Conservation (phyloP, 805 yeast genomes). For the Myxozyma sirexii region DNA sequence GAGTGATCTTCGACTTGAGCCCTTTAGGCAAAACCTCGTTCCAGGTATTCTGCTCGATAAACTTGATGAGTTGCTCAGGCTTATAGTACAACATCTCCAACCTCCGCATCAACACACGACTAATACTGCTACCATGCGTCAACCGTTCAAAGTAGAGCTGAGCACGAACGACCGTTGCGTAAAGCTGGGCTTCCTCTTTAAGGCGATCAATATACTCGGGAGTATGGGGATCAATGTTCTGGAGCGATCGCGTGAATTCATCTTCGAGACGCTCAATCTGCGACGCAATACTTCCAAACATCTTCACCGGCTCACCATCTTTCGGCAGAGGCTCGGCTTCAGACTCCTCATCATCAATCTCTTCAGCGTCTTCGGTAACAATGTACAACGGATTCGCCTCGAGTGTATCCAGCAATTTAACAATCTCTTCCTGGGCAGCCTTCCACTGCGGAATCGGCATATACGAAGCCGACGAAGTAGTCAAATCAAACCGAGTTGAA, state of each 20-base stretch:
- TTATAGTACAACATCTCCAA: constrained; percentile 93
- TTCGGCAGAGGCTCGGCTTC: constrained; percentile 45
- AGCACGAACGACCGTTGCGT: constrained; percentile 74
- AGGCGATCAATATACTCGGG: constrained; percentile 89
- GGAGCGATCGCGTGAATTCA: constrained; percentile 85
- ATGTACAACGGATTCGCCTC: constrained; percentile 66
- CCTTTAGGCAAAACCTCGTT: constrained; percentile 49
- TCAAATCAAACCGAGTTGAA: constrained; percentile 84
- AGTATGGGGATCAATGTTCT: constrained; percentile 91
- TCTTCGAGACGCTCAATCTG: constrained; percentile 92
- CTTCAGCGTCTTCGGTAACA: constrained; percentile 83
- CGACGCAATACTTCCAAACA: constrained; percentile 83
- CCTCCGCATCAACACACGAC: constrained; percentile 77
- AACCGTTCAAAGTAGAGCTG: constrained; percentile 81
- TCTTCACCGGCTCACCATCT: constrained; percentile 55
- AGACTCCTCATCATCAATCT: constrained; percentile 66
- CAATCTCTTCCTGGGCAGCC: constrained; percentile 54
- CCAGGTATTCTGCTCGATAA: constrained; percentile 81
- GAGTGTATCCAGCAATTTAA: constrained; percentile 63
- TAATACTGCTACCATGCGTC: constrained; percentile 47
- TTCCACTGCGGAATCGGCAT: constrained; percentile 86
- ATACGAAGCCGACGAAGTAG: constrained; percentile 58
- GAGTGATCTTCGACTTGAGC: constrained; percentile 42
- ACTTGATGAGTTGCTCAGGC: constrained; percentile 70
- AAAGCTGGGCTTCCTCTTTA: constrained; percentile 79